phyloP scores from a whole-genome alignment of 78 protist species.

The Guillardia theta region DNA sequence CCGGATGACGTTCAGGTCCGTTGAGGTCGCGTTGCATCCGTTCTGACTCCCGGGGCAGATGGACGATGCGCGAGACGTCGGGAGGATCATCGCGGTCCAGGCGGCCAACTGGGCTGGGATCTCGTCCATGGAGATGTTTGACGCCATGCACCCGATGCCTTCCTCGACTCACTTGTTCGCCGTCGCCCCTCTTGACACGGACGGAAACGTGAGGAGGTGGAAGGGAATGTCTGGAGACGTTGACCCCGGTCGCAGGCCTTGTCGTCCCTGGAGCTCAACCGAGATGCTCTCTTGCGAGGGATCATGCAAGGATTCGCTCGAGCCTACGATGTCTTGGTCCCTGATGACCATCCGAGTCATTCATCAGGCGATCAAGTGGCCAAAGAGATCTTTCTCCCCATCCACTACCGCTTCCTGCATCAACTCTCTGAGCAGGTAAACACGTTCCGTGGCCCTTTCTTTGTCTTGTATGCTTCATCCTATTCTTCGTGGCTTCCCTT shows the following conservation, averaged over 20 bases:
- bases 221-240: too few relatives aligned
- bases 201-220: neutral
- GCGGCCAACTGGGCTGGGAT: neutral
- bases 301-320: neutral
- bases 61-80: slow-evolving; percentile 21
- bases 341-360: neutral
- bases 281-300: neutral
- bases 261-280: neutral
- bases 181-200: neutral
- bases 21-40: neutral
- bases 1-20: neutral
- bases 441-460: neutral
- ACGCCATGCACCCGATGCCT: neutral
- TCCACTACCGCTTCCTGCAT: slow-evolving; percentile 3
- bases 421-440: neutral
- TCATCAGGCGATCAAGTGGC: neutral
- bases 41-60: neutral
- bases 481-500: too few relatives aligned
- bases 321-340: neutral
- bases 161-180: neutral
- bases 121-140: neutral
- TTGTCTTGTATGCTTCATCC: too few relatives aligned
- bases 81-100: neutral
- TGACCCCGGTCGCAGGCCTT: neutral
- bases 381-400: neutral